A percentile compares a stretch with the other conserved stretches of the same genome.
These are phyloP conservation scores for Trichoderma polysporum DNA, from an alignment of 2,329 filamentous ascomycete species.

Conservation along the genomic window DNA sequence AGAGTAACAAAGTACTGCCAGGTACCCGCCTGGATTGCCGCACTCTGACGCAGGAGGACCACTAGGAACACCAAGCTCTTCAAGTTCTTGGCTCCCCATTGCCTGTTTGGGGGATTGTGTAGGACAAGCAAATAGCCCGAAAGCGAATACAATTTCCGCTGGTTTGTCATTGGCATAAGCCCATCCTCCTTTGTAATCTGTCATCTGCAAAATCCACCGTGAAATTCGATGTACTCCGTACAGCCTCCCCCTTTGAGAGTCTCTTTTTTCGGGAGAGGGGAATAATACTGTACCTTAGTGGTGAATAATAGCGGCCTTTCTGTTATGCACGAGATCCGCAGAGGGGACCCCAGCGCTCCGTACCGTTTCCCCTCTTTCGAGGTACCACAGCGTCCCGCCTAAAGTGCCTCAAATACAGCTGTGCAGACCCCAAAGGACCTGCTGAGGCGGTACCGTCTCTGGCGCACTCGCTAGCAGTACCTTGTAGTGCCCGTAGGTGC, in stretches of 20 bases:
- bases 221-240: neutral
- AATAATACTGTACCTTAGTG: too few species aligned
- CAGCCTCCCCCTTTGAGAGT: neutral
- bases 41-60: neutral
- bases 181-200: too few species aligned
- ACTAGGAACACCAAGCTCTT: too few species aligned
- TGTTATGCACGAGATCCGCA: neutral
- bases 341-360: neutral
- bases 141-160: neutral
- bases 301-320: neutral
- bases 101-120: neutral
- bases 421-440: neutral
- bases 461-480: neutral
- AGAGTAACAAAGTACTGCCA: neutral
- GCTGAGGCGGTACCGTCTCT: neutral
- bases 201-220: neutral
- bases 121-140: too few species aligned
- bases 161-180: too few species aligned
- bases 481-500: too few species aligned
- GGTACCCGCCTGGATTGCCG: neutral
- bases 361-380: slow-evolving; percentile 10
- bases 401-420: neutral
- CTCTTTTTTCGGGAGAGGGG: neutral
- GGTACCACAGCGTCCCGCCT: neutral
- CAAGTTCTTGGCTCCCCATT: too few species aligned